Base-by-base conservation (phyloP, 148 eudicot species). In the Pouteria glomerata region DNA sequence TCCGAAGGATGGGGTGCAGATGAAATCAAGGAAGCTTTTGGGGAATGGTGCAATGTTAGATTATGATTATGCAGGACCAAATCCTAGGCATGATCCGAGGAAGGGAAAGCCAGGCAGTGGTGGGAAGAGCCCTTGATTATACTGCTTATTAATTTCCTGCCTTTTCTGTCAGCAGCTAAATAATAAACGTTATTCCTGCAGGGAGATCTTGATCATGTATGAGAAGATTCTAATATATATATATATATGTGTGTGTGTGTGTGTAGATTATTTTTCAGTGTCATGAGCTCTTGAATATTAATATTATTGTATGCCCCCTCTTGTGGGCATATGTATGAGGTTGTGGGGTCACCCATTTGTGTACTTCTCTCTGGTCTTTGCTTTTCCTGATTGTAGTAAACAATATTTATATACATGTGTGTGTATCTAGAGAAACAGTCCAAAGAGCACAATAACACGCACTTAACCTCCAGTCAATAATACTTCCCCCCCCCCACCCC, bases 11-110 rank as follows among this genome's bases (percentile, higher is more conserved):
- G 78, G 42, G 42, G 69, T 67, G 61, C 30, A 31, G 41, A 61
- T 55, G 53, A 84, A 79, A 68, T 74, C 83, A 71, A 94, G 98
- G 73, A 94, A 86, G 79, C 82, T 94, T 19, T 63, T 89, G 61
- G 84, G 76, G 73, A 29, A 59, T 24, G 84, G 85, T 52, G 44
- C 73, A 21, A 70, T 86, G 80, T 61, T 85, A 48, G 98, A 95
- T 72, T 95, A 95, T 30, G 91, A 91, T 67, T 74, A 89, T 59
- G 89, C 98, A 57, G 98, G 98, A 52, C 78, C 98, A 0, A 95
- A 91, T 64, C 84, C 88, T 3, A 95, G 78, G 84, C 98, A 95
- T 74, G 97, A 94, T 68, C 96, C 96, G n/a, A 89, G 86, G 77
- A 85, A 76, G 52, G 92, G 85, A 26, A 82, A 83, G 76, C 80